phyloP scores from a whole-genome alignment of 306 rosid species.

The Pterocarpus santalinus region DNA sequence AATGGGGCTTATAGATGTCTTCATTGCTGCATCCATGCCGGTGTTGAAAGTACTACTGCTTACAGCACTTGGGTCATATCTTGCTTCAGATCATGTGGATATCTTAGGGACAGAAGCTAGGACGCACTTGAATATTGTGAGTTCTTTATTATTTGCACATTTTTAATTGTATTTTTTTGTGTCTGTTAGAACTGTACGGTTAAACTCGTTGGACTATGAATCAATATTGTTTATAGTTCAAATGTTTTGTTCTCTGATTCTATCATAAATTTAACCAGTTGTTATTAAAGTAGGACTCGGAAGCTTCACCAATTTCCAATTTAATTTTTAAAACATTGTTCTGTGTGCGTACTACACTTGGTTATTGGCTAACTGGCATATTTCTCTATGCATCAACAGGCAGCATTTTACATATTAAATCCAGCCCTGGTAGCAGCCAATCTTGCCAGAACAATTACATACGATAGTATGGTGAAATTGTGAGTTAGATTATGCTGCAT shows the following conservation, averaged over 20 bases:
- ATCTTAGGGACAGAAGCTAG: slow-evolving; percentile 61
- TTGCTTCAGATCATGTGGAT: slow-evolving; percentile 57
- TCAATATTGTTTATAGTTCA: too few relatives aligned
- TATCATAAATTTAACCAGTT: too few relatives aligned
- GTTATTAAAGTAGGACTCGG: too few relatives aligned
- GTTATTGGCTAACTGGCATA: background rate
- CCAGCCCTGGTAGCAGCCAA: slow-evolving; percentile 61
- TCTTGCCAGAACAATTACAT: slow-evolving; percentile 60
- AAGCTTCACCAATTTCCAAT: too few relatives aligned
- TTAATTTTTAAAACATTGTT: too few relatives aligned
- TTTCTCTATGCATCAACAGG: slow-evolving; percentile 37
- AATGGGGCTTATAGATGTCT: slow-evolving; percentile 55
- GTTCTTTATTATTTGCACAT: background rate
- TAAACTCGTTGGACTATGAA: too few relatives aligned
- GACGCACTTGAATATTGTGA: slow-evolving; percentile 60
- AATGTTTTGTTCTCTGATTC: too few relatives aligned
- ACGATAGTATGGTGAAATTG: slow-evolving; percentile 56
- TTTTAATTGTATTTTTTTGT: too few relatives aligned
- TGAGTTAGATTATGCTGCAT: slow-evolving; percentile 38
- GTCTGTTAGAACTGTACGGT: too few relatives aligned
- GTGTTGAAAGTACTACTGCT: slow-evolving; percentile 63
- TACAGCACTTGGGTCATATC: slow-evolving; percentile 63
- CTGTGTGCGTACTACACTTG: background rate
- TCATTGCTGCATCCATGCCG: slow-evolving; percentile 63
- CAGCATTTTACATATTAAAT: slow-evolving; percentile 61